Evolutionary conservation across 306 rosid genomes (phyloP).

Genomic region (Gastrolobium bilobum): DNA sequence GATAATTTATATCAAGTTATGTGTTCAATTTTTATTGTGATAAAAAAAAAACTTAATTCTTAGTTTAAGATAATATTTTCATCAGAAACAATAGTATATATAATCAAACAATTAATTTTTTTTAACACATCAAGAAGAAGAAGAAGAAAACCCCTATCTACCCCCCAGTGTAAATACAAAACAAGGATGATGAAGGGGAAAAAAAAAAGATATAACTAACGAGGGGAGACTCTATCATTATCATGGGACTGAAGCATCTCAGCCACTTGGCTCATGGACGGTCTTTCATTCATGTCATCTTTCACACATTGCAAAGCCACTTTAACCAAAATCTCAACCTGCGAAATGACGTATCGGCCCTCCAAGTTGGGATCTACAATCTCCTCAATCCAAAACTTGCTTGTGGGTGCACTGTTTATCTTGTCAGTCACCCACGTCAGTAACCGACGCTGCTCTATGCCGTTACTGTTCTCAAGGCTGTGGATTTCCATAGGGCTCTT

Average conservation of each 20-base stretch:
- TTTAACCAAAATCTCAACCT: conserved; percentile 54
- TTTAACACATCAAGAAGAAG: background rate
- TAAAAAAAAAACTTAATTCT: too few relatives aligned
- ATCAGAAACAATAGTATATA: too few relatives aligned
- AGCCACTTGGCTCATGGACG: conserved; percentile 67
- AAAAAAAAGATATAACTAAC: background rate
- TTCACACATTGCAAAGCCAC: conserved; percentile 67
- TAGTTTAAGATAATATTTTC: too few relatives aligned
- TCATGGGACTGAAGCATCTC: conserved; percentile 56
- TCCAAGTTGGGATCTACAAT: conserved; percentile 58
- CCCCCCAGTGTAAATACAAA: background rate
- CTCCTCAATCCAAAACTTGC: conserved; percentile 52
- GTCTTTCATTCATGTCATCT: conserved; percentile 70
- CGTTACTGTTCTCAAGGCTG: conserved; percentile 16
- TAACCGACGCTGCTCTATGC: conserved; percentile 51
- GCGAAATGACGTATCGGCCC: conserved; percentile 35
- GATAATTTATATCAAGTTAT: too few relatives aligned
- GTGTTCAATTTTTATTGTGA: too few relatives aligned
- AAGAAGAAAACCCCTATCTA: background rate
- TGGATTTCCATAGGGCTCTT: conserved; percentile 55
- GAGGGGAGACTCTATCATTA: conserved; percentile 14
- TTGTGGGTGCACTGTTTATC: conserved; percentile 7
- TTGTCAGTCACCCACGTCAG: conserved; percentile 58
- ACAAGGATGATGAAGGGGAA: background rate
- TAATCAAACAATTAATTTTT: too few relatives aligned